Conservation (phyloP, 352 stramenopile species). For the Pythium plurisporium region DNA sequence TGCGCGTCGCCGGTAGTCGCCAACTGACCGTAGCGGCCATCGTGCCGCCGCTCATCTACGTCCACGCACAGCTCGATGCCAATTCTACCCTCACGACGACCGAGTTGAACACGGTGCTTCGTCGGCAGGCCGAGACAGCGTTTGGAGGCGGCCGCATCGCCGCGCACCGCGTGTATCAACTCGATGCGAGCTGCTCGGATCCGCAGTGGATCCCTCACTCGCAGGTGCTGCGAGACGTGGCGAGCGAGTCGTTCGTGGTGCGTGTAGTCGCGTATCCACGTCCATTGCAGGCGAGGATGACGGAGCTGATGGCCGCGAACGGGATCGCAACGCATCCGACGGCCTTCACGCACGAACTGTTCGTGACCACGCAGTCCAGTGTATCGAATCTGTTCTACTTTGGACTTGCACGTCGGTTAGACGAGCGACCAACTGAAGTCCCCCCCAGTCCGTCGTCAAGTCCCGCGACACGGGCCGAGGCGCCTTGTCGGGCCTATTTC, state of each 20-base stretch:
- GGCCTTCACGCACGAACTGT: slow-evolving; percentile 41
- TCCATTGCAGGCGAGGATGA: slow-evolving; percentile 32
- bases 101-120: slow-evolving; percentile 12
- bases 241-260: slow-evolving; percentile 18
- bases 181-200: slow-evolving; percentile 39
- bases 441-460: neutral
- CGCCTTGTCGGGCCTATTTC: slow-evolving; percentile 49
- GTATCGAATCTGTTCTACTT: slow-evolving; percentile 34
- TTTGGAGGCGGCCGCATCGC: slow-evolving; percentile 34
- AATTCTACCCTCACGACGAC: neutral
- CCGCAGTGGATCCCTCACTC: slow-evolving; percentile 36
- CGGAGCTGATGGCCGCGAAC: slow-evolving; percentile 25
- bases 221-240: neutral
- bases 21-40: slow-evolving; percentile 7
- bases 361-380: slow-evolving; percentile 28
- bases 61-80: slow-evolving; percentile 2
- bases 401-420: slow-evolving; percentile 19
- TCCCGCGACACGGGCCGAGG: slow-evolving; percentile 19
- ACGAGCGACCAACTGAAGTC: neutral
- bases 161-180: slow-evolving; percentile 47
- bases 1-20: neutral
- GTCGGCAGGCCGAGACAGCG: neutral
- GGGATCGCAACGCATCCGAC: slow-evolving; percentile 37
- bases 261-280: slow-evolving; percentile 30
- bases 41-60: slow-evolving; percentile 28